A percentile compares a stretch with the other conserved stretches of the same genome.
Evolutionary conservation across 2,329 filamentous ascomycete species (phyloP).

Genomic region (Pyrenophora teres): DNA sequence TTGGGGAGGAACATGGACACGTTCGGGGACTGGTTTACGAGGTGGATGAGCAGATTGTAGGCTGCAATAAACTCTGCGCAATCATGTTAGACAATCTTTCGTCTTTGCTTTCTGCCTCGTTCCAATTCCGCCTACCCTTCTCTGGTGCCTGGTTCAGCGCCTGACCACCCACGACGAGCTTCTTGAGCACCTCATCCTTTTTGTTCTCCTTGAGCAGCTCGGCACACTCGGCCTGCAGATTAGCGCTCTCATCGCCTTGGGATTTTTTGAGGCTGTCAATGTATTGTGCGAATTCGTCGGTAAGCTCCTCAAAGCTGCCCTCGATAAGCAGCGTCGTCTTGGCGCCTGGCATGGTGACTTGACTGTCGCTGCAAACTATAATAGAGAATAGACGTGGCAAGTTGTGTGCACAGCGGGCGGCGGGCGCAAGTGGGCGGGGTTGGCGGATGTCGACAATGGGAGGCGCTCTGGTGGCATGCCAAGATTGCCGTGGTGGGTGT

Average conservation of each 20-base stretch:
- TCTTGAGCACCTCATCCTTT: constrained; percentile 84
- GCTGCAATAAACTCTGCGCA: constrained; percentile 82
- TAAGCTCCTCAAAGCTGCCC: constrained; percentile 90
- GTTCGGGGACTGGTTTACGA: constrained; percentile 84
- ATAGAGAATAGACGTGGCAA: constrained; percentile 25
- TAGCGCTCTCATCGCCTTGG: constrained; percentile 58
- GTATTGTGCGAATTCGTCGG: constrained; percentile 93
- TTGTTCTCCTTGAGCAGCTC: constrained; percentile 71
- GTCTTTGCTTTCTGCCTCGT: constrained; percentile 6
- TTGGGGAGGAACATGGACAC: constrained; percentile 83
- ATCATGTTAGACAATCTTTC: constrained; percentile 30
- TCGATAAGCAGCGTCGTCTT: constrained; percentile 75
- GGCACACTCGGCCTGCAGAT: constrained; percentile 66
- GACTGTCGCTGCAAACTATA: constrained; percentile 17
- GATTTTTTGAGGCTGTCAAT: constrained; percentile 78
- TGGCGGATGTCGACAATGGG: constrained; percentile 32
- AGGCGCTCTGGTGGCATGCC: constrained; percentile 36
- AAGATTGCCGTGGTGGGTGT: constrained; percentile 21
- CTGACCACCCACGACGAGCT: constrained; percentile 79
- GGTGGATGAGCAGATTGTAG: constrained; percentile 95
- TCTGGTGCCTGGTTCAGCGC: constrained; percentile 85
- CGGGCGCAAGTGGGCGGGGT: constrained; percentile 21
- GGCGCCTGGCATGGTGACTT: constrained; percentile 61
- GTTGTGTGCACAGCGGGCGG: constrained; percentile 19
- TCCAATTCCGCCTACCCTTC: constrained; percentile 62